Evolutionary conservation across 768 basidiomycete genomes (phyloP), one percentile per base, ranked within the genome.

Genomic region (Kwoniella europaea): DNA sequence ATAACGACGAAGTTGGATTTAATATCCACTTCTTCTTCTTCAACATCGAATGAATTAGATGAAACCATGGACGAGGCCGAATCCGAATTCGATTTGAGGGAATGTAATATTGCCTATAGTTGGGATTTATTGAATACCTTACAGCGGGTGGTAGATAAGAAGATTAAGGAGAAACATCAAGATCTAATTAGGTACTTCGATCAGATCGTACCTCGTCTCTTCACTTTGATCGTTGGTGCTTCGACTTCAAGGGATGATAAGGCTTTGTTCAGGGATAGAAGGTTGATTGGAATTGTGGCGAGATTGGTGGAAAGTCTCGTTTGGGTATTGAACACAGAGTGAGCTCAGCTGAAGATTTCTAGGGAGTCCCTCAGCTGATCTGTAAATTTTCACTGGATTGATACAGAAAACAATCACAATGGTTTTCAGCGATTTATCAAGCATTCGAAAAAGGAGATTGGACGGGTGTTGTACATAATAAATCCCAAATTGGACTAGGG

Each of bases 141-240:
- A 7, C 86, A 87, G 1, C 87, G 89, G 53, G 89, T 90, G 0
- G 82, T 98, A 16, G 76, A 83, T 10, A 75, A 72, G 18, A 91
- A 91, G 81, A 84, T 86, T 7, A 78, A 80, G 2, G 66, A 62
- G n/a, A 86, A 86, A 43, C 89, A 96, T 80, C 79, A 84, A 0
- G 97, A 98, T 79, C 86, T 98, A 18, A 84, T 88, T 0, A 93
- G 91, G 82, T 93, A 94, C 77, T 86, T 91, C 44, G 92, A 97
- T 73, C 86, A 86, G 20, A 85, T 98, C 1, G 87, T 94, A 2
- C 89, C 91, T 16, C 85, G 87, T 35, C 77, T 98, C 4, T 92
- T 89, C 76, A 88, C 89, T 61, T 81, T 96, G 41, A 87, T 88
- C 65, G 77, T 89, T n/a, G 78, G 82, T 46, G 86, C 86, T 12